Evolutionary conservation across 202 grass and related monocot species (phyloP), one percentile per base, ranked within the genome.

Genomic region (Digitaria exilis): DNA sequence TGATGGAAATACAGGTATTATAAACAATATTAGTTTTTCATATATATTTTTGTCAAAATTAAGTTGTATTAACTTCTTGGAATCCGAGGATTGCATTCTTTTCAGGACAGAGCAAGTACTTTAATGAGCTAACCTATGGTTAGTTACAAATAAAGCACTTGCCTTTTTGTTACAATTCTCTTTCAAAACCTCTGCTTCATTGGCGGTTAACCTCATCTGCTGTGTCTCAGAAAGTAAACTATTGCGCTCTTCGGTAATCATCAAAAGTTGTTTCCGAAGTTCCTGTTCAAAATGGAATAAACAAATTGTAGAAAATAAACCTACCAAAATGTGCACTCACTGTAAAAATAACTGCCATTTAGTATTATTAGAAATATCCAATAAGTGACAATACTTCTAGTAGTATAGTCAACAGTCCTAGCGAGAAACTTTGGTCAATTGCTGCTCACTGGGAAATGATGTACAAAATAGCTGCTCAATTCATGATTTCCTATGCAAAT

Each of bases 241-340:
- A 65, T 91, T 84, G 1, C 84, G 92, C 85, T 93, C 94, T 89
- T 83, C 81, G 0, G 24, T 89, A 29, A 91, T 76, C 22, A 78
- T 67, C 15, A 85, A 60, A 76, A 91, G 65, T 83, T 97, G 84
- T 69, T 77, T 86, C n/a, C 31, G 50, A 77, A 92, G 48, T 48
- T 92, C 80, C 90, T 92, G 75, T 54, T 58, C 44, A 82, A 73
- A 82, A 75, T 48, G 26, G 24, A 65, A 37, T 62, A 25, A 74
- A 15, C 24, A 69, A 69, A 85, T 42, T 29, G 12, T 85, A 26
- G 14, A 30, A 56, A 81, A 45, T 64, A 76, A 71, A 79, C 73
- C 41, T 64, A 39, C 26, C 24, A 60, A 61, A 62, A 21, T 11
- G 15, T 66, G 11, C 25, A 65, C 25, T 80, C 25, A 6, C 21